Evolutionary conservation across 768 basidiomycete species (phyloP).

Genomic region (Hericium rajendrae): DNA sequence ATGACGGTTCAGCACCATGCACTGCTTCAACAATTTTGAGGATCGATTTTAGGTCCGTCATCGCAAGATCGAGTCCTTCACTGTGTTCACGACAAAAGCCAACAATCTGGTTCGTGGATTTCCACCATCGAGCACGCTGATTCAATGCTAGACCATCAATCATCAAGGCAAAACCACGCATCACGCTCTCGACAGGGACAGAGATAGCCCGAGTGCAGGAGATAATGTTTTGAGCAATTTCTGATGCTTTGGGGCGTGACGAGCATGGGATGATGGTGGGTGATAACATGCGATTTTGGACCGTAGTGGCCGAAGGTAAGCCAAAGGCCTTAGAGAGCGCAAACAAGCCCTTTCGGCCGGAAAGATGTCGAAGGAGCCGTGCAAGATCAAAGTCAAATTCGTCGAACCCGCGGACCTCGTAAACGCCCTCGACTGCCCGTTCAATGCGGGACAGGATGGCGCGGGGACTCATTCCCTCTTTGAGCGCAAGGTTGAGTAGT

Average conservation of each 20-base stretch:
- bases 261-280: neutral
- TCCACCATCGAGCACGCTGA: neutral
- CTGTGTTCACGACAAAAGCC: neutral
- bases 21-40: neutral
- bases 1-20: neutral
- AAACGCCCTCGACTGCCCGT: neutral
- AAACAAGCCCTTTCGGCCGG: neutral
- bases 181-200: neutral
- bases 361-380: neutral
- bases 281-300: neutral
- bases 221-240: neutral
- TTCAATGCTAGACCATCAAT: neutral
- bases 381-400: neutral
- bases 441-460: neutral
- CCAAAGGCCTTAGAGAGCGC: neutral
- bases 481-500: neutral
- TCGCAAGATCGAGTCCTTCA: neutral
- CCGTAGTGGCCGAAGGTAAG: neutral
- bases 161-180: neutral
- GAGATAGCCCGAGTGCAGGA: neutral
- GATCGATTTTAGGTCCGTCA: neutral
- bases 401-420: neutral
- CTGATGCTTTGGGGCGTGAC: neutral
- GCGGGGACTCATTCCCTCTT: neutral
- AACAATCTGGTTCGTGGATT: neutral